Conservation (phyloP, 768 basidiomycete genomes). For the Lactifluus volemus region DNA sequence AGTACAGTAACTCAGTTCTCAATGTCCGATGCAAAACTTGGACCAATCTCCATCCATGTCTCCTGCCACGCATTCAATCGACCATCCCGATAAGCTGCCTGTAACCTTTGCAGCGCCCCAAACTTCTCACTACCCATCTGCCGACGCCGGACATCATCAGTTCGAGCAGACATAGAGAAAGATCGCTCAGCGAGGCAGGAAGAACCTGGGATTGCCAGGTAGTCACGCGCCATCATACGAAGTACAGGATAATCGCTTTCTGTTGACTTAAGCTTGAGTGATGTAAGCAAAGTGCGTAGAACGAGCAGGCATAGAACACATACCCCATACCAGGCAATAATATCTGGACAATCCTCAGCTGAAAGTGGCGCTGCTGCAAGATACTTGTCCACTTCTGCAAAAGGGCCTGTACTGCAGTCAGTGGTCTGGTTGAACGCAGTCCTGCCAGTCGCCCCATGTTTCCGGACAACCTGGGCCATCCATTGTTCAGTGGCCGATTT, state of each 20-base stretch:
- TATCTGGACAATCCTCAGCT: not conserved
- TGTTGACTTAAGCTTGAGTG: not conserved
- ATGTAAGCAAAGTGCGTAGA: not conserved
- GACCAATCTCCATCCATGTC: not conserved
- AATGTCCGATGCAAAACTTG: not conserved
- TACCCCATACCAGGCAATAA: not conserved
- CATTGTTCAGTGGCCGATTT: not conserved
- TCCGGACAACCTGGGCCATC: not conserved
- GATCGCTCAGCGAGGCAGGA: not conserved
- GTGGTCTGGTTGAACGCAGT: no score
- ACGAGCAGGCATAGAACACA: not conserved
- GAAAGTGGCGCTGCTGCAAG: not conserved
- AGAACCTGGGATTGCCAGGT: not conserved
- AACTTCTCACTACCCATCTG: not conserved
- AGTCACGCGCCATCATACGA: not conserved
- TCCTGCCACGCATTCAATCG: not conserved
- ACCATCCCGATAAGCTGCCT: not conserved
- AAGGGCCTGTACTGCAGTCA: not conserved
- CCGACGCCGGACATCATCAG: not conserved
- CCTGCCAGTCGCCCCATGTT: not conserved
- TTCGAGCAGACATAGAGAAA: not conserved
- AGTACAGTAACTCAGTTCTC: no score
- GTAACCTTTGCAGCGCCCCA: not conserved
- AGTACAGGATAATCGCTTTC: not conserved
- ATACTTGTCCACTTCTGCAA: not conserved